Base-by-base conservation (phyloP, 495 filamentous ascomycete species). In the Hypomontagnella submonticulosa region DNA sequence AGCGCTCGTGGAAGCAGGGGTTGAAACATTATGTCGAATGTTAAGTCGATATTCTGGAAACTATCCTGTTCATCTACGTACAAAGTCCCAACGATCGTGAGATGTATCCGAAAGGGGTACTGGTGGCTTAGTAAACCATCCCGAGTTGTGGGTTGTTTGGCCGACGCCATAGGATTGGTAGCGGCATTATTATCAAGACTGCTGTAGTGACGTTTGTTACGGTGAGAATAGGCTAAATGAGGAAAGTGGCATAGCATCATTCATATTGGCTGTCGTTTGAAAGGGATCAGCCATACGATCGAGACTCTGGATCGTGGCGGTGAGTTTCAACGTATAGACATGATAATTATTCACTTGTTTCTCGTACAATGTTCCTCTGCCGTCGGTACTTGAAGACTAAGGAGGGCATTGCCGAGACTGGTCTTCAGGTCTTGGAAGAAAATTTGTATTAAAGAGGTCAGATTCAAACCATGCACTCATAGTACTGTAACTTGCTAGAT, bases 191-290 rank as follows among this genome's bases (percentile, higher is more conserved):
- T 52, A 33, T 18, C 41, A 53, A 68, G 54, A 49, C 53, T 58
- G 36, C 47, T 48, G 46, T 60, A 34, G 57, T 61, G 52, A 61
- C 57, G 52, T 58, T 70, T 58, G 46, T 66, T 70, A 57, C 62
- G 67, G 62, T 70, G 62, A 47, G 52, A 66, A 70, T 50, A 70
- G 67, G 67, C 67, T 70, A 62, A 70, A 66, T 61, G 7, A 47
- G 67, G 67, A 42, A 70, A 66, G 67, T 70, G 53, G 44, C 61
- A 70, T 52, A 51, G 44, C 52, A 30, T 40, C 42, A 33, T 20
- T 34, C 34, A 51, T 15, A 70, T 70, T 70, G 62, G 61, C 59
- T 59, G 61, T 13, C 23, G 34, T 38, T 7, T 37, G 23, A 54
- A 38, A 51, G 61, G 38, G 67, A 70, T 70, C 67, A 66, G 48